Conservation (phyloP, 2,329 filamentous ascomycete species). For the Pyricularia sp. region DNA sequence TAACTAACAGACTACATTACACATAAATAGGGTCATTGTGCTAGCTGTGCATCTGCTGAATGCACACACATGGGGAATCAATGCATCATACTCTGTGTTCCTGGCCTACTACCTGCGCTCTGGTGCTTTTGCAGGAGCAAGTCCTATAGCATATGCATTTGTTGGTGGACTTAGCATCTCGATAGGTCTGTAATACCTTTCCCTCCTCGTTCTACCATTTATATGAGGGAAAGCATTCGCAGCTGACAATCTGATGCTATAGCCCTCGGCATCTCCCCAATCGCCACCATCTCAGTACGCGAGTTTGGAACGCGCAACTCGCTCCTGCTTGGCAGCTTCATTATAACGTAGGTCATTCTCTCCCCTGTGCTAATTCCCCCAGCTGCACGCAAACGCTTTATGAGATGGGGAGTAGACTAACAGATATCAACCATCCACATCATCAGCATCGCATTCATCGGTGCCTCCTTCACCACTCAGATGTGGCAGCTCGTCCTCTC, state of each 20-base stretch:
- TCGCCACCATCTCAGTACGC: conserved; percentile 54
- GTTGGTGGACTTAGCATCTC: conserved; percentile 64
- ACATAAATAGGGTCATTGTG: conserved; percentile 40
- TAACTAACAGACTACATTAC: background rate
- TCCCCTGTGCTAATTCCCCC: background rate
- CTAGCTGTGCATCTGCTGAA: conserved; percentile 47
- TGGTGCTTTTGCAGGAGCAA: conserved; percentile 52
- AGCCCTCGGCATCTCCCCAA: conserved; percentile 58
- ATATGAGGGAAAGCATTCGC: background rate
- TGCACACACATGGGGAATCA: conserved; percentile 67
- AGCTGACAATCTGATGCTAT: conserved; percentile 13
- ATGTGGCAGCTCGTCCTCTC: conserved; percentile 71
- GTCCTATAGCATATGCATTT: conserved; percentile 62
- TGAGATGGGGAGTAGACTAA: background rate
- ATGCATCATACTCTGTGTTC: conserved; percentile 53
- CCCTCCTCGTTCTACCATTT: background rate
- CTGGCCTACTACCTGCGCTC: conserved; percentile 47
- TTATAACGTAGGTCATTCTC: conserved; percentile 44
- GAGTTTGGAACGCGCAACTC: conserved; percentile 53
- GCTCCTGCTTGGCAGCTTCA: conserved; percentile 52
- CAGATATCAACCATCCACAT: background rate
- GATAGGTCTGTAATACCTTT: conserved; percentile 22
- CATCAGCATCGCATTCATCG: conserved; percentile 47
- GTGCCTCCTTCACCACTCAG: conserved; percentile 56
- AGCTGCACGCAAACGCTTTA: background rate